Evolutionary conservation across 2,329 filamentous ascomycete genomes (phyloP), one percentile per base, ranked within the genome.

Genomic region (Fusarium brevicatenulatum): DNA sequence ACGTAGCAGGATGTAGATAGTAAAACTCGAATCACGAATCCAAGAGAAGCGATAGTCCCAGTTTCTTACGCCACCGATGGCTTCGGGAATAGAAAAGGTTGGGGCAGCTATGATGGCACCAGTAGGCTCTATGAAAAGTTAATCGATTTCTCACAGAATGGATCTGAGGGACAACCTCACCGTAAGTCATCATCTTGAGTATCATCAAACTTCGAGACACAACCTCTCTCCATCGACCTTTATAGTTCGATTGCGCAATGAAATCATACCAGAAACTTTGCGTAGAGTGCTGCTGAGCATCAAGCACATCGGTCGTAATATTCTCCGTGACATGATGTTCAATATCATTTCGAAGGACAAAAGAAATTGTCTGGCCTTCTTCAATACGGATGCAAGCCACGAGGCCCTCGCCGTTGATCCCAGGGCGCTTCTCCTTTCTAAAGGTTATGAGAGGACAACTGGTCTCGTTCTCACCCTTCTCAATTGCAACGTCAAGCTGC

Each of bases 1-100:
- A 19, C 92, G 90, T 4, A 95, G 86, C 36, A 95, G 86, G 70
- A 95, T 91, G 75, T 95, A 95, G 73, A 94, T 90, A 3, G 91
- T 93, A 81, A 94, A 94, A 72, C 91, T 93, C 1, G 91, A 90
- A 81, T 95, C 92, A 28, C 93, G 88, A 40, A 95, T 89, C 93
- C 93, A 95, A 15, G 87, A 93, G 81, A 89, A 95, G n/a, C 91
- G 87, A 77, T 93, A 93, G 79, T 93, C 91, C 91, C 89, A 91
- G 77, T 91, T 91, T 28, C 88, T 87, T 25, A 84, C 83, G 19
- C 92, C 92, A 23, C 92, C 92, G 43, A 94, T 88, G 56, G 91
- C 91, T 79, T 95, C 92, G 0, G 92, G 92, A 3, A 95, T 86
- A 1, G 92, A 94, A 76, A 95, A 95, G 0, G 92, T 95, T 0